Base-by-base conservation (phyloP, 768 basidiomycete species). In the Kwoniella sp. region DNA sequence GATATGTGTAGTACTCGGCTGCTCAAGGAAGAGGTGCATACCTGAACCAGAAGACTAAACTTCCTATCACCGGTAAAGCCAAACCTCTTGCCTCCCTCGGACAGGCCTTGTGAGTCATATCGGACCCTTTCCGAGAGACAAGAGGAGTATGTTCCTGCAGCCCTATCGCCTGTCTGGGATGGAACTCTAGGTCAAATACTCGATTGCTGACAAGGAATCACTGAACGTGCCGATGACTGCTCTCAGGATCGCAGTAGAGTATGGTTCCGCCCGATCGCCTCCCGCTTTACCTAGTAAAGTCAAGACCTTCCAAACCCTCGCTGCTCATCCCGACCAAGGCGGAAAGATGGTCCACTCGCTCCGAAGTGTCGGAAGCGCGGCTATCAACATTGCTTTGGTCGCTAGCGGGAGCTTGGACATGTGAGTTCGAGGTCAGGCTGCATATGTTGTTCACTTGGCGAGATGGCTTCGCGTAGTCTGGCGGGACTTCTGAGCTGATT, bases 331-430 rank as follows among this genome's bases (percentile, higher is more conserved):
- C 31, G 84, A 93, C 45, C 79, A 82, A 22, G 88, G 87, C 2
- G 94, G 91, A 5, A 86, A 85, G 70, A 95, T 95, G 91, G 87
- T 85, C 0, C 92, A 95, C 81, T 88, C 90, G 9, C 82, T 95
- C 26, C 84, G 94, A 53, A 89, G 69, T 58, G 30, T 67, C 31
- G 75, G 90, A 13, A 78, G 93, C 71, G 92, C 93, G 4, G 91
- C 90, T 72, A 71, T 71, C 31, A 72, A 68, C 29, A 72, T 70
- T 26, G 66, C 67, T 29, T 48, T 67, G n/a, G 92, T 95, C 8
- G 94, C 95, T 2, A 89, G 92, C 77, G 95, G 95, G 28, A 88
- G 88, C 15, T 78, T 93, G 56, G 93, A 96, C 73, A 76, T 93
- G 66, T 94, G 91, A 60, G 63, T 63, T 15, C 11, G 17, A 8